Base-by-base conservation (phyloP, 192 early-diverging fungal genomes). In the Coemansia reversa region DNA sequence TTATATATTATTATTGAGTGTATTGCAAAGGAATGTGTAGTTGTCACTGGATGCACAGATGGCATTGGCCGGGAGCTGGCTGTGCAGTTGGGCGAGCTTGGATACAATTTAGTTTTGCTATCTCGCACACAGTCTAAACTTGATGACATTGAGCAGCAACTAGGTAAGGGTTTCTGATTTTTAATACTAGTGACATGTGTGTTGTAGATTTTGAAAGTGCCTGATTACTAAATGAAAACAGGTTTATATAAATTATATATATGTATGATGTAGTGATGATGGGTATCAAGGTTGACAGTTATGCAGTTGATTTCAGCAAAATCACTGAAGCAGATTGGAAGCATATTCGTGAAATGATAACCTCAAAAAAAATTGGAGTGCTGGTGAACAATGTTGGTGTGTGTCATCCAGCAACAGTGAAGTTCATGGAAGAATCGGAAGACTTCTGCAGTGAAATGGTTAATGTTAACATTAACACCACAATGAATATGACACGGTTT, bases 41-140 rank as follows among this genome's bases (percentile, higher is more conserved):
- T 98, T 58, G 86, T 98, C 12, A 98, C 96, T 28, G 96, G 96
- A 59, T 94, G 93, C 22, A 93, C 94, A 12, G 96, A 96, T 70
- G 96, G 95, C 27, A 96, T 98, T 76, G 96, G 96, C 33, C 92
- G 88, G 63, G 92, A 96, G 73, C 92, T 96, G 58, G 94, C 94
- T 5, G 72, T 86, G 20, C 93, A 98, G 75, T 80, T 98, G 24
- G 93, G 92, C 5, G 75, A 88, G 48, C 79, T 84, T n/a, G 89
- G 88, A 45, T 87, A 93, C 75, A 95, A 97, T 62, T 50, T 97
- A 19, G 71, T 94, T 23, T 70, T 98, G 14, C 74, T 96, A 22
- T 90, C 92, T 9, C 89, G 96, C 50, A 94, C 89, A 35, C 76
- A 83, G 62, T 77, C 79, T 42, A 98, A 97, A 72, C 77, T 98